Percentiles rank a stretch among this genome's conserved stretches.
Evolutionary conservation across 2,329 filamentous ascomycete genomes (phyloP).

Genomic region (Pyrenophora graminea): DNA sequence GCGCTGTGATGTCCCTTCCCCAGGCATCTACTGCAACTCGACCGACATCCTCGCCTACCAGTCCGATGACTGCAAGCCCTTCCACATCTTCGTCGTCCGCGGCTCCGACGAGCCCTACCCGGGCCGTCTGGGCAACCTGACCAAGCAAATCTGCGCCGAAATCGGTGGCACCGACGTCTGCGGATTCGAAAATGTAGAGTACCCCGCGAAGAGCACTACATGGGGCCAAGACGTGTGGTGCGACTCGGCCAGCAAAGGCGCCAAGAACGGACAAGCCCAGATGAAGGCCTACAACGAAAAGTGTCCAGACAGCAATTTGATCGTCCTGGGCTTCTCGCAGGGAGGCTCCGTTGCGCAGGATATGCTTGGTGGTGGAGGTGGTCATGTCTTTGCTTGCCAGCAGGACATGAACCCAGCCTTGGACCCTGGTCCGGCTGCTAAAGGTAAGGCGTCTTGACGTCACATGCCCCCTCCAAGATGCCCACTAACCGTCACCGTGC

Average conservation of each 20-base stretch:
- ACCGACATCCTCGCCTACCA: constrained; percentile 29
- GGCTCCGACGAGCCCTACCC: constrained; percentile 38
- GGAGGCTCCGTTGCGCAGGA: constrained; percentile 33
- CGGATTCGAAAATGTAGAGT: constrained; percentile 34
- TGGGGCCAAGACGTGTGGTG: constrained; percentile 34
- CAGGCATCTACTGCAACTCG: constrained; percentile 27
- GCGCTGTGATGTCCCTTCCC: constrained; percentile 31
- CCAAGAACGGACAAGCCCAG: constrained; percentile 29
- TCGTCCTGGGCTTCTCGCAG: constrained; percentile 33
- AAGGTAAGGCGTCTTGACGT: constrained; percentile 15
- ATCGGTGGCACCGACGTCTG: constrained; percentile 25
- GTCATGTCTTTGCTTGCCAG: constrained; percentile 28
- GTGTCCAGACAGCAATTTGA: constrained; percentile 35
- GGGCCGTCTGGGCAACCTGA: constrained; percentile 32
- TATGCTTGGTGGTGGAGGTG: constrained; percentile 37
- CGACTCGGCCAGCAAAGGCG: constrained; percentile 30
- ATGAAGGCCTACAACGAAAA: constrained; percentile 30
- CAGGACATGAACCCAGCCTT: constrained; percentile 27
- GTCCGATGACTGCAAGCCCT: constrained; percentile 27
- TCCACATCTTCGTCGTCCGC: constrained; percentile 34
- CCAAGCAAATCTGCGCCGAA: constrained; percentile 23
- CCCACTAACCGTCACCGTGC: constrained; percentile 1
- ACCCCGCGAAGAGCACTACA: constrained; percentile 33
- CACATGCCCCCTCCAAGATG: background rate
- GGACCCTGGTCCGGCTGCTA: constrained; percentile 20